Base-by-base conservation (phyloP, 441 rosid genomes). In the Daphne laureola region DNA sequence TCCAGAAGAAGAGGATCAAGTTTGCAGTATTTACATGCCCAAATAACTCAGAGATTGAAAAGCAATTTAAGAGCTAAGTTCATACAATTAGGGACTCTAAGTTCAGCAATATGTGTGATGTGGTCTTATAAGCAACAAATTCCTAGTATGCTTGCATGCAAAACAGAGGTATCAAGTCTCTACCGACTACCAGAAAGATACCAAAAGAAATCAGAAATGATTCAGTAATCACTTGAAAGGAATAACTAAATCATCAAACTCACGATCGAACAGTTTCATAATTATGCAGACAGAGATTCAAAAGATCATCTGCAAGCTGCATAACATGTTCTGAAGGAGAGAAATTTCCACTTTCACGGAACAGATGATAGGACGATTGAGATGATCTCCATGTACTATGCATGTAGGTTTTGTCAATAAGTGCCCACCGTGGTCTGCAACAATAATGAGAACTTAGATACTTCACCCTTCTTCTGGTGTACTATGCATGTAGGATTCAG, bases 301-400 rank as follows among this genome's bases (percentile, higher is more conserved):
- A 71, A 60, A 95, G 90, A 79, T 95, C 98, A 74, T 90, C 93
- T 70, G 80, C 70, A 86, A 95, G 61, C 69, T 80, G 79, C 55
- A 66, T 54, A 67, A 82, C 69, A 67, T 82, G 80, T 51, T 82
- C 89, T 36, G 99, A 77, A 41, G 97, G 93, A 69, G 75, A 70
- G 74, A 86, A 77, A 67, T 73, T 84, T 59, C 91, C 90, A 67
- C 77, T 78, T 9, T 83, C 79, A 42, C 98, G 93, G 66, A 72
- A 95, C 59, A 88, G 80, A 68, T 95, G 95, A 79, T 84, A 88
- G 21, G 98, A 77, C 27, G 99, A 80, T 64, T 90, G 99, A n/a
- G 99, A 95, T 53, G 98, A 81, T 58, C 98, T 86, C 99, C 99
- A 95, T 42, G 96, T 84, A 72, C 66, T 80, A 77, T 95, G 99